Evolutionary conservation across 2,329 filamentous ascomycete species (phyloP), one percentile per base, ranked within the genome.

Genomic region (Xylaria hypoxylon): DNA sequence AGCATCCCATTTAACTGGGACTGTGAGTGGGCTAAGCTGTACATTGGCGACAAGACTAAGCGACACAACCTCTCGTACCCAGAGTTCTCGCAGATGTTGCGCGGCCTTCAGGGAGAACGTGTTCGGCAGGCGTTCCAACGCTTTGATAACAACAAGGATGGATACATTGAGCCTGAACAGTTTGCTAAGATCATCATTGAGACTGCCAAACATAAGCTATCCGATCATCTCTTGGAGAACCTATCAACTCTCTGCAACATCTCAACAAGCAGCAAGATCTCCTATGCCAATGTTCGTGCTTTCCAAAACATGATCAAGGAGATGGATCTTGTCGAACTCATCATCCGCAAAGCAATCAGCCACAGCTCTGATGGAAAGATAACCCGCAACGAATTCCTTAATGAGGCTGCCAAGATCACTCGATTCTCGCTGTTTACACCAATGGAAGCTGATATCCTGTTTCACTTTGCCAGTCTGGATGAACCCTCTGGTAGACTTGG

Each of bases 251-350:
- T 99, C 45, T 98, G 95, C 87, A 97, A 97, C 82, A 97, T 98
- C 79, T 93, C 93, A 7, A 85, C 90, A 38, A 90, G 93, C 69
- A 96, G 89, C 84, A 97, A 96, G 82, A 96, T 99, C 73, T 97
- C 94, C 6, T 99, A 99, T 78, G 94, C 96, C 78, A 97, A 97
- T 77, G 96, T 99, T 35, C 90, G 96, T 72, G 96, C 96, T 42
- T 99, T 99, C 84, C 94, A 97, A 83, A 99, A 99, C 79, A 90
- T 99, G 80, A 95, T 99, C 74, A 90, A 92, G 76, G 94, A 98
- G 81, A 97, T 99, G 93, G 96, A 99, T 76, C 87, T 98, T 75
- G 93, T 98, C 56, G 96, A 99, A 83, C 84, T 97, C 72, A 94
- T 99, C 77, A 88, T 99, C 71, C 90, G 93, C 72, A 93, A 93